Conservation (phyloP, 2,329 filamentous ascomycete species). For the Stachybotrys chlorohalonatus region DNA sequence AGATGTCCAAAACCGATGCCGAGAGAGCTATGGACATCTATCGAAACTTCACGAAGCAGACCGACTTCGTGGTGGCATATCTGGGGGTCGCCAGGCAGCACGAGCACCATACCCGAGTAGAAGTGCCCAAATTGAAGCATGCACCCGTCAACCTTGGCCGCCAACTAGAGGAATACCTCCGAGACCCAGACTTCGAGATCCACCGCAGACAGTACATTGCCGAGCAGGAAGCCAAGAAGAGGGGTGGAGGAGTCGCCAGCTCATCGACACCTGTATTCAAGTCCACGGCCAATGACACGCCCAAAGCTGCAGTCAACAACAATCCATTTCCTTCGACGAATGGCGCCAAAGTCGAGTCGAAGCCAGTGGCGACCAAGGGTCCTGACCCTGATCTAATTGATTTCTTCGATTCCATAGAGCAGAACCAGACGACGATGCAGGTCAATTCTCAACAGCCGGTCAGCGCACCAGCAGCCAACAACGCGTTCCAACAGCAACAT, state of each 20-base stretch:
- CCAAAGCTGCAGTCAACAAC: constrained; percentile 29
- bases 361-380: constrained; percentile 46
- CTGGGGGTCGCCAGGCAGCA: constrained; percentile 80
- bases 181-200: constrained; percentile 90
- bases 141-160: constrained; percentile 85
- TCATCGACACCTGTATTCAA: constrained; percentile 18
- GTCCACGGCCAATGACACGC: constrained; percentile 22
- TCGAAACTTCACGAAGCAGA: constrained; percentile 83
- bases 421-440: constrained; percentile 69
- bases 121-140: constrained; percentile 95
- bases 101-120: constrained; percentile 83
- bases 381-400: constrained; percentile 77
- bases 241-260: constrained; percentile 23
- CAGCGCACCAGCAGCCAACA: constrained; percentile 22
- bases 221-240: constrained; percentile 66
- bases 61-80: constrained; percentile 86
- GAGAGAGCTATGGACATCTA: constrained; percentile 89
- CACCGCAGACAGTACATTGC: constrained; percentile 87
- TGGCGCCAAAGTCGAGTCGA: constrained; percentile 24
- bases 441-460: constrained; percentile 23
- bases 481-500: constrained; percentile 23
- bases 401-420: constrained; percentile 90
- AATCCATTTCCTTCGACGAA: constrained; percentile 33
- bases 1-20: constrained; percentile 92
- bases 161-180: constrained; percentile 87